Evolutionary conservation across 768 basidiomycete genomes (phyloP).

Genomic region (Suillus discolor): DNA sequence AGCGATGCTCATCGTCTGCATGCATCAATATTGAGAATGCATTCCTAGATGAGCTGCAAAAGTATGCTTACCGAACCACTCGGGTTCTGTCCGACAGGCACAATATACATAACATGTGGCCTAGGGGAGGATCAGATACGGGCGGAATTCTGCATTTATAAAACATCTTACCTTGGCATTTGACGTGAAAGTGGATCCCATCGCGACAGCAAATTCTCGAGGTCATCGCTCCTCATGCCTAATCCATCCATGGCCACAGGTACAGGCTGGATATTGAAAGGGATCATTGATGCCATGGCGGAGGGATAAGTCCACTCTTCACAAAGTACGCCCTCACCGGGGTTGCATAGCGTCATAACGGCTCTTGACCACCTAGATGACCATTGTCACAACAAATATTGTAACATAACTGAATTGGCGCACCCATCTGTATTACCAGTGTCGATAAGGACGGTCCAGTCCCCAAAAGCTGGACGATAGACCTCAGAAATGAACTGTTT

Average conservation of each 20-base stretch:
- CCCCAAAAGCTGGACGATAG: constrained; percentile 60
- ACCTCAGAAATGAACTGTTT: constrained; percentile 30
- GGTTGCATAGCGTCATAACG: constrained; percentile 63
- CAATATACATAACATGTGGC: constrained; percentile 72
- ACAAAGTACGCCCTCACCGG: constrained; percentile 58
- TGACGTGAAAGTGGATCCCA: constrained; percentile 68
- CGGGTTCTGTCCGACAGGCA: constrained; percentile 87
- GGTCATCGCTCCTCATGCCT: constrained; percentile 65
- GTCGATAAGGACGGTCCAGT: constrained; percentile 59
- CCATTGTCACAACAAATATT: constrained; percentile 14
- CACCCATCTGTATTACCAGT: constrained; percentile 73
- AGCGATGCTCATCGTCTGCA: constrained; percentile 57
- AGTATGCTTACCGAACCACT: constrained; percentile 60
- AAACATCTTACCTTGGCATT: constrained; percentile 50
- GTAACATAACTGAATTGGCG: constrained; percentile 15
- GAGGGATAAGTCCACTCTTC: constrained; percentile 82
- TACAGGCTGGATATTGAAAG: constrained; percentile 47
- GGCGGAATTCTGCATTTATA: background rate
- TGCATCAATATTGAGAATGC: constrained; percentile 3
- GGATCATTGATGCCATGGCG: constrained; percentile 37
- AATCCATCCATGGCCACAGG: constrained; percentile 67
- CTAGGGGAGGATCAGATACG: constrained; percentile 34
- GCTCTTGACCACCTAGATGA: constrained; percentile 50
- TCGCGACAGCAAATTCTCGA: constrained; percentile 58
- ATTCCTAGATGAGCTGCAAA: background rate